Base-by-base conservation (phyloP, 495 filamentous ascomycete genomes). In the Antarctomyces pellizariae region DNA sequence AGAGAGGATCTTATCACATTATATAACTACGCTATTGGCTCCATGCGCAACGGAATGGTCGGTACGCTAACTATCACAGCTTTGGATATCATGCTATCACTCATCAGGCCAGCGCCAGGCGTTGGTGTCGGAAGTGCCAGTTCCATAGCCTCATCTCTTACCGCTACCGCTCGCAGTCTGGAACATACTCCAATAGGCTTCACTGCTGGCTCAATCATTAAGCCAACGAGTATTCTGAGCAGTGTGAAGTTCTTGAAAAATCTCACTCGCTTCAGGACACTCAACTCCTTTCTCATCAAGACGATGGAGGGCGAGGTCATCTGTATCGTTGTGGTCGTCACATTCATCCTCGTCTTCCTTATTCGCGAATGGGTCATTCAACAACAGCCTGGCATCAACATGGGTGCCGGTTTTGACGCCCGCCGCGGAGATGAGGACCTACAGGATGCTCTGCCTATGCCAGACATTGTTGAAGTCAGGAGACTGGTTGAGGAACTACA, bases 331-430 rank as follows among this genome's bases (percentile, higher is more conserved):
- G 76, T 95, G 17, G 83, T 99, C 4, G 57, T 83, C 27, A 75
- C 70, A 24, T 95, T 95, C 45, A 91, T 99, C 27, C 50, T 99
- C 17, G 68, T 99, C 21, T 93, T 99, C 36, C 51, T 99, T 10
- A 92, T 99, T 26, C 59, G 86, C 10, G 86, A 99, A 49, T 99
- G 90, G 67, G 86, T 99, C 20, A 80, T 95, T 4, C 84, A 95
- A 41, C 86, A 95, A 43, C 89, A 93, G 42, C 83, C 82, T 6
- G 74, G 75, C 33, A 54, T 74, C 38, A 62, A 64, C 36, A 59
- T 64, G 56, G 56, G 61, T 5, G 59, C 56, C 13, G 58, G 52
- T 9, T 61, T 63, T 37, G 56, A 53, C 11, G 52, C 52, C 5
- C 27, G 10, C 38, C 36, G 7, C 29, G 41, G 17, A 32, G 41